phyloP scores from a whole-genome alignment of 2,329 filamentous ascomycete species.

The Fusarium sp. region DNA sequence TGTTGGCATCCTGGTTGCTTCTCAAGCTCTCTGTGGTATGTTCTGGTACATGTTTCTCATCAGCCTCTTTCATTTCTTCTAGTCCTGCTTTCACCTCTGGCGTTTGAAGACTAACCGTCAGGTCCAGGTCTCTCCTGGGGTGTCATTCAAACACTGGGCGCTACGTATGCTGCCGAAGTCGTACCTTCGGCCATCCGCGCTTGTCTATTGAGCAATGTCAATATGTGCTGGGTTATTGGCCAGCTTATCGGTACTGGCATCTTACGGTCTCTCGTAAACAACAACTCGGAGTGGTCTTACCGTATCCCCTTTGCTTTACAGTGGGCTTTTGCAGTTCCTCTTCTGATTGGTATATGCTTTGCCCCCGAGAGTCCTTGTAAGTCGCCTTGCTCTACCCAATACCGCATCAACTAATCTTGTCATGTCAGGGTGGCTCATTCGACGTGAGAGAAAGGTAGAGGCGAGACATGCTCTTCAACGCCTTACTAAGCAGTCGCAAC shows the following conservation, averaged over 20 bases:
- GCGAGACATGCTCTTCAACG: conserved; percentile 46
- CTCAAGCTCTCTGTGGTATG: conserved; percentile 47
- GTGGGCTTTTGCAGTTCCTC: conserved; percentile 52
- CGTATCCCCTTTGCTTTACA: conserved; percentile 52
- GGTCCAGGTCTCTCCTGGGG: conserved; percentile 45
- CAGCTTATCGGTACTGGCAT: conserved; percentile 51
- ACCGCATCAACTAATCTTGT: neutral
- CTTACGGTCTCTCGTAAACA: conserved; percentile 45
- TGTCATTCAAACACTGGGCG: conserved; percentile 48
- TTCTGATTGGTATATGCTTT: conserved; percentile 48
- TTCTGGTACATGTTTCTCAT: too few relatives aligned
- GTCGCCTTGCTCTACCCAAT: neutral
- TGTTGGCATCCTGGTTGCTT: conserved; percentile 45
- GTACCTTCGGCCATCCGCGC: conserved; percentile 44
- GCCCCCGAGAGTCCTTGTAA: conserved; percentile 51
- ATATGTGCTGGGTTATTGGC: conserved; percentile 55
- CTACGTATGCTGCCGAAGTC: conserved; percentile 53
- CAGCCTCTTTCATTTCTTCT: neutral
- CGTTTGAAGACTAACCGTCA: neutral
- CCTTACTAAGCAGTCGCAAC: conserved; percentile 41
- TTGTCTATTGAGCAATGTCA: conserved; percentile 52
- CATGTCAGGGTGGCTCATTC: conserved; percentile 48
- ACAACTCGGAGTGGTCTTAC: conserved; percentile 41
- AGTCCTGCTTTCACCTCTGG: accelerated
- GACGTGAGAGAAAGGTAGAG: conserved; percentile 46